A percentile compares a stretch with the other conserved stretches of the same genome.
phyloP scores from a whole-genome alignment of 306 rosid genomes.

The Aeschynomene evenia region DNA sequence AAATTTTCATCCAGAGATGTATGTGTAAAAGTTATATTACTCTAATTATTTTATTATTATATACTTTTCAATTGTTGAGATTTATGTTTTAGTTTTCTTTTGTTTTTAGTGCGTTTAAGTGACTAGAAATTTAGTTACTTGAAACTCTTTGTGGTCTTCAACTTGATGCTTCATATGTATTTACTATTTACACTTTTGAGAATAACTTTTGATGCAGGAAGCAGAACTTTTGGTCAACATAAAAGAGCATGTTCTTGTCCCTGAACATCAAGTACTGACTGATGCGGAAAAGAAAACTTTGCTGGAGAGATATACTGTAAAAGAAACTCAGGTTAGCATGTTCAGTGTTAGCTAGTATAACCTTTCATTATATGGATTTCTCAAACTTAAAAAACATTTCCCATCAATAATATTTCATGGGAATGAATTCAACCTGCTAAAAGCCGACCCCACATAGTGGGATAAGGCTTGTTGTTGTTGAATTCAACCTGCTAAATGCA shows the following conservation, averaged over 20 bases:
- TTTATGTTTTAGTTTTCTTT: background rate
- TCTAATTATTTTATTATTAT: background rate
- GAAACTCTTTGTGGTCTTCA: background rate
- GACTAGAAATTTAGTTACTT: background rate
- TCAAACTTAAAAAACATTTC: background rate
- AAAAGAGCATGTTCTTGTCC: slow-evolving; percentile 68
- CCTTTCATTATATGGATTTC: background rate
- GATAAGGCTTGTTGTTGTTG: no score
- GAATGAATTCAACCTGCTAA: background rate
- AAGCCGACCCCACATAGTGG: no score
- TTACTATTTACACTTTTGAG: background rate
- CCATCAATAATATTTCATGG: background rate
- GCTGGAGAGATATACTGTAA: slow-evolving; percentile 78
- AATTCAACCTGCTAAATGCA: background rate
- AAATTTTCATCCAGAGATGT: background rate
- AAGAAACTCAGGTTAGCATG: slow-evolving; percentile 74
- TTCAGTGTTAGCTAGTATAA: background rate
- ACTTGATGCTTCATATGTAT: background rate
- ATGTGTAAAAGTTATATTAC: background rate
- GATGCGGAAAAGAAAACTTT: slow-evolving; percentile 71
- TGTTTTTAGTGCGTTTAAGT: background rate
- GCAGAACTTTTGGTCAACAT: slow-evolving; percentile 71
- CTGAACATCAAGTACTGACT: slow-evolving; percentile 69
- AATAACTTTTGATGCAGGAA: slow-evolving; percentile 50
- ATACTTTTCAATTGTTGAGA: background rate